Evolutionary conservation across 2,329 filamentous ascomycete species (phyloP), one percentile per base, ranked within the genome.

Genomic region (Beauveria sp.): DNA sequence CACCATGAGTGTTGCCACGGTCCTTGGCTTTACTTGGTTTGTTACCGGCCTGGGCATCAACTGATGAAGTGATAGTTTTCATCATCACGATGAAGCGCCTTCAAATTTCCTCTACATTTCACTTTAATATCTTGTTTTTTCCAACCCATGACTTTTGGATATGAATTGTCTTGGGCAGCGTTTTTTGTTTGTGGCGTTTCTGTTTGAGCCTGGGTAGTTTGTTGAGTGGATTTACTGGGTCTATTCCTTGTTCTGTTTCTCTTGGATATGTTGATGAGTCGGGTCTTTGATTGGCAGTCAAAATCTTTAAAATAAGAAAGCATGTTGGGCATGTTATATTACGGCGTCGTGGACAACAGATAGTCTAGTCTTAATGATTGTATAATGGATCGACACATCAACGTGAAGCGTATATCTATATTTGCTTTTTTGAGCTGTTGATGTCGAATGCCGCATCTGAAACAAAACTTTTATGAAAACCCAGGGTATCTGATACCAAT

Each of bases 11-110:
- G 54, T 81, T 38, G 69, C 85, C 49, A 86, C 84, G 1, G 74
- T 87, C 4, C 65, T 83, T 34, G 84, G 81, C 69, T 87, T 87
- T 65, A 86, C 84, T 34, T 87, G 84, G 84, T 87, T 87, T 66
- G 82, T 86, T 43, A 76, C 76, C 26, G 83, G 84, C 2, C 69
- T 83, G 12, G 75, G 72, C 9, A 67, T 75, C 42, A 69, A 77
- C 51, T 74, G 63, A 65, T 43, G 6, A 26, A 12, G 12, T 14
- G n/a, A 46, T 28, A n/a, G 5, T 7, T 47, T 20, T 18, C 34
- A 45, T 10, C 24, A 4, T n/a, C 16, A 43, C 50, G 28, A 43
- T 2, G 4, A 49, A 7, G 8, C 20, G 10, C 16, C 42, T 14
- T 28, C 9, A 26, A 14, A 38, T 56, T 56, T 20, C 20, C 6